These are phyloP conservation scores for Neolentinus lepideus DNA, from an alignment of 1,284 basidiomycete genomes.

Conservation along the genomic window DNA sequence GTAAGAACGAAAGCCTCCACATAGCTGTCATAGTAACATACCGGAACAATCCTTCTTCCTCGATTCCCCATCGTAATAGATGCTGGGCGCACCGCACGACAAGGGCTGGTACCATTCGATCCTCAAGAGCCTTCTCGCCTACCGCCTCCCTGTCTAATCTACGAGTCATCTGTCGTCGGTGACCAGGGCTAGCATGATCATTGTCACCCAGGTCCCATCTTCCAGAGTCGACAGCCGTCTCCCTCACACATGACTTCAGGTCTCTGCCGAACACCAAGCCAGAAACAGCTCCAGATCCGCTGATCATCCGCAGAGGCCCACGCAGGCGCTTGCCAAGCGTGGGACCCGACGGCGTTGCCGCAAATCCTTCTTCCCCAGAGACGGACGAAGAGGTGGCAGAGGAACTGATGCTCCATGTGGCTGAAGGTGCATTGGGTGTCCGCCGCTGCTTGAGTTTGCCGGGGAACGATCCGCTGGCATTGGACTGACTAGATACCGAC, in stretches of 20 bases:
- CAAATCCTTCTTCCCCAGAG: conserved; percentile 45
- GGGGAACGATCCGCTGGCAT: conserved; percentile 1
- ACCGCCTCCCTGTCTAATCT: conserved; percentile 12
- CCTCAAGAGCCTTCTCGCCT: conserved; percentile 33
- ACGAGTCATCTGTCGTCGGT: conserved; percentile 6
- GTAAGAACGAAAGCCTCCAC: conserved; percentile 5
- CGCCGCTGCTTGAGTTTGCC: conserved; percentile 35
- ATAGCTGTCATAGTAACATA: conserved; percentile 23
- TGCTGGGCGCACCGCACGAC: conserved; percentile 77
- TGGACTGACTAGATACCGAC: conserved; percentile 16
- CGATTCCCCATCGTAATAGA: conserved; percentile 69
- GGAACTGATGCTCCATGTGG: conserved; percentile 47
- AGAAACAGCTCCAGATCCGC: conserved; percentile 15
- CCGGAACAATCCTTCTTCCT: conserved; percentile 83
- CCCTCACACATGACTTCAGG: conserved; percentile 47
- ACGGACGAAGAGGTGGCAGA: conserved; percentile 38
- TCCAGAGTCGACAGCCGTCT: conserved; percentile 44
- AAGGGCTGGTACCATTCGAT: conserved; percentile 59
- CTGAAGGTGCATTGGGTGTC: conserved; percentile 51
- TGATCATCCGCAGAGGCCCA: conserved; percentile 35
- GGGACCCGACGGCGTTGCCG: conserved; percentile 32
- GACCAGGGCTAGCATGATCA: conserved; percentile 6
- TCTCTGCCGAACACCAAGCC: conserved; percentile 63
- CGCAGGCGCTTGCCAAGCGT: conserved; percentile 49
- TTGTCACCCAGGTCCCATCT: conserved; percentile 16